Conservation (phyloP, 331 rosid species). For the Telfairia occidentalis region DNA sequence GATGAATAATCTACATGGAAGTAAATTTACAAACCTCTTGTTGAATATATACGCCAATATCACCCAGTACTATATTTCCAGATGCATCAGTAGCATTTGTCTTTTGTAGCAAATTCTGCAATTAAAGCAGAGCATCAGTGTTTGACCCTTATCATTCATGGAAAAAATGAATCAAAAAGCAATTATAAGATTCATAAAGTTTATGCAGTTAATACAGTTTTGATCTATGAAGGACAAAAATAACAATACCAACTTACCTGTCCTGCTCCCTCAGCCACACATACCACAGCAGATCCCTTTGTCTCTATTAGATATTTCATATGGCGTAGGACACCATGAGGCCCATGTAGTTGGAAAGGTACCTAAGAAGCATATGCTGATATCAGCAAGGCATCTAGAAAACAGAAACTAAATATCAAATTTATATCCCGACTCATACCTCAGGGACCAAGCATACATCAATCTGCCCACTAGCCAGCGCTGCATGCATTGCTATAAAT, state of each 20-base stretch:
- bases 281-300: slow-evolving; percentile 90
- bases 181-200: not conserved
- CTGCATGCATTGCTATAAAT: slow-evolving; percentile 90
- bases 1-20: not conserved
- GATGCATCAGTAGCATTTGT: slow-evolving; percentile 93
- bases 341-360: slow-evolving; percentile 65
- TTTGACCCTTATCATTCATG: not conserved
- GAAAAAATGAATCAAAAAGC: not conserved
- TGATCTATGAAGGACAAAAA: not conserved
- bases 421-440: slow-evolving; percentile 27
- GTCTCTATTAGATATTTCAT: slow-evolving; percentile 72
- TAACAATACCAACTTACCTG: slow-evolving; percentile 37
- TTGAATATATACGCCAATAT: slow-evolving; percentile 83
- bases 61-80: slow-evolving; percentile 76
- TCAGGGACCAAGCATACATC: slow-evolving; percentile 95
- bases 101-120: slow-evolving; percentile 77
- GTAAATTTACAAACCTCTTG: slow-evolving; percentile 64
- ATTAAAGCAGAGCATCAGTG: slow-evolving; percentile 8
- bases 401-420: slow-evolving; percentile 12
- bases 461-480: slow-evolving; percentile 88
- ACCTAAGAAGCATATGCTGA: slow-evolving; percentile 38
- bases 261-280: slow-evolving; percentile 97
- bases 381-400: slow-evolving; percentile 10
- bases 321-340: slow-evolving; percentile 77
- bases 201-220: not conserved